These are phyloP conservation scores for Strobilomyces echinocephalus DNA, from an alignment of 768 basidiomycete genomes.

Conservation along the genomic window DNA sequence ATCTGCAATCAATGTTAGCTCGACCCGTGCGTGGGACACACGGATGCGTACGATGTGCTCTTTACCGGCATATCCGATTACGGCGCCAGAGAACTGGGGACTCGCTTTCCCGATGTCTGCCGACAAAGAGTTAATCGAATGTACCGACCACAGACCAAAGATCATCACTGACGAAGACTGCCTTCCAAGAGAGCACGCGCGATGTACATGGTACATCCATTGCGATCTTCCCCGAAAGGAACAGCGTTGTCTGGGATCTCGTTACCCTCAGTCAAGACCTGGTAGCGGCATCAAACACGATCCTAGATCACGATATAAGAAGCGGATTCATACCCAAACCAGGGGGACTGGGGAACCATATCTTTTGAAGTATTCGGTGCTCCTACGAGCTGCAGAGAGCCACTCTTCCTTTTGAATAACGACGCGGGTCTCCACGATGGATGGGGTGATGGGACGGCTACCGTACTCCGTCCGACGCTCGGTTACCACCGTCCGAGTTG, in stretches of 20 bases:
- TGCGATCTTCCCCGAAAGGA: slow-evolving; percentile 31
- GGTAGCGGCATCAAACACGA: not conserved
- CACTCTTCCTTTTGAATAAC: slow-evolving; percentile 26
- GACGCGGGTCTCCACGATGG: slow-evolving; percentile 7
- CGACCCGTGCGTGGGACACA: not conserved
- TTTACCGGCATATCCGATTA: slow-evolving; percentile 32
- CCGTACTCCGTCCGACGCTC: slow-evolving; percentile 18
- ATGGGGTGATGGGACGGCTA: slow-evolving; percentile 15
- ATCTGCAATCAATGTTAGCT: slow-evolving; percentile 19
- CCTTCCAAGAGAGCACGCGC: slow-evolving; percentile 32
- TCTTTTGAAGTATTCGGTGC: slow-evolving; percentile 25
- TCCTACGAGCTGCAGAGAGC: slow-evolving; percentile 27
- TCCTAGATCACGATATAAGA: not conserved
- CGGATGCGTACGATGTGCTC: slow-evolving; percentile 27
- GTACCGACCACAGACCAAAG: not conserved
- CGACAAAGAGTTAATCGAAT: not conserved
- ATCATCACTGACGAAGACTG: slow-evolving; percentile 25
- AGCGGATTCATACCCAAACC: slow-evolving; percentile 25
- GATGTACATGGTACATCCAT: slow-evolving; percentile 25
- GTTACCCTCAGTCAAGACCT: slow-evolving; percentile 29
- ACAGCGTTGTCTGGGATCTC: slow-evolving; percentile 33
- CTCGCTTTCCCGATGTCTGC: slow-evolving; percentile 35
- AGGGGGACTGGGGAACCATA: slow-evolving; percentile 29
- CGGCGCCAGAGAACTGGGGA: slow-evolving; percentile 30
- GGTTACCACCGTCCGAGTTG: not conserved